Base-by-base conservation (phyloP, 495 filamentous ascomycete species). In the Tetracladium marchalianum region DNA sequence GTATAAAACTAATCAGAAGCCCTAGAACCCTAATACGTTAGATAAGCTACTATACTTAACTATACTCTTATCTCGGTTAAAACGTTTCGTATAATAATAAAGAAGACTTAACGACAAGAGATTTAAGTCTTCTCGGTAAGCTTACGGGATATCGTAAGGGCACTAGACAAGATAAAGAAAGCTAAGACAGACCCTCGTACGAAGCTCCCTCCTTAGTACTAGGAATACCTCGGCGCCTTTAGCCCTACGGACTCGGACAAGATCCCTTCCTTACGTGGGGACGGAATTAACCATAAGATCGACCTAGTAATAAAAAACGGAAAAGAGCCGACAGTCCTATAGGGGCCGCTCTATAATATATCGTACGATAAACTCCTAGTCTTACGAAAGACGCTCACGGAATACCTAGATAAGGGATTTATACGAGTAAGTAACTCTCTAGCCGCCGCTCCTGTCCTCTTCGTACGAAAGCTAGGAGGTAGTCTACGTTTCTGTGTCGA, bases 401-500 rank as follows among this genome's bases (percentile, higher is more conserved):
- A 54, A 13, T 27, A 36, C 8, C 33, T 57, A 18, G 46, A 53
- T 31, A 62, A 61, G 18, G 39, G 37, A 1, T 61, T 61, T 45
- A 61, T 61, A 31, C 50, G 51, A 19, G 43, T 41, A 10, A 53
- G 49, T 33, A 37, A 19, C 18, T 57, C 44, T 8, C 40, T 39
- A 37, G 50, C 45, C 4, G 41, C 35, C 2, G 35, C 55, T 2
- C 55, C 50, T 11, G 39, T 58, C 27, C 39, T 58, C 15, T 50
- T 58, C 19, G 49, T 54, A 18, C 39, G 39, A 44, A 59, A 55
- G 44, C 39, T 27, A 13, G 50, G 33, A 31, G 48, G 57, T 22
- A 43, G 54, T 7, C 39, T 54, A 32, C 31, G 34, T 4, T 47
- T 47, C 24, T 63, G 49, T 49, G 45, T 63, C 1, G 50, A 63